A percentile compares a stretch with the other conserved stretches of the same genome.
phyloP scores from a whole-genome alignment of 768 basidiomycete genomes.

The Tulasnella sp. region DNA sequence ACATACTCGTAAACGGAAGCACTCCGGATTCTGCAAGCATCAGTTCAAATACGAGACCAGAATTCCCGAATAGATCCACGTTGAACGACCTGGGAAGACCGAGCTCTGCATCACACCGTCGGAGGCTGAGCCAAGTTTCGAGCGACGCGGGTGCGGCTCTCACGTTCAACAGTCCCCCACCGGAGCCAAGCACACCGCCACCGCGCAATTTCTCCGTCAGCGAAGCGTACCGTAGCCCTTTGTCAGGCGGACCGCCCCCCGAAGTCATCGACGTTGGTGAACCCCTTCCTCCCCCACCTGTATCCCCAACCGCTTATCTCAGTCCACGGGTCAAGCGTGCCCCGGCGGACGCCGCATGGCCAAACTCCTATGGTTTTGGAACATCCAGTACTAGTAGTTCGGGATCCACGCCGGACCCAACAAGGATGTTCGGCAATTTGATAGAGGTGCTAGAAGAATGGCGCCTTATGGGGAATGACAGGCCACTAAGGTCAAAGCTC shows the following conservation, averaged over 20 bases:
- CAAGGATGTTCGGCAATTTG: conserved; percentile 10
- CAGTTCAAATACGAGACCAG: background rate
- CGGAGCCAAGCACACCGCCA: background rate
- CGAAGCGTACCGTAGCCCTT: background rate
- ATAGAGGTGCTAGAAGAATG: conserved; percentile 14
- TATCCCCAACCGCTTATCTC: background rate
- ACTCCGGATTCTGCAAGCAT: background rate
- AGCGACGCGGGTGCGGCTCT: background rate
- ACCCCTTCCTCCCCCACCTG: background rate
- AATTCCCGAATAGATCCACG: background rate
- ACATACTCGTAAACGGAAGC: background rate
- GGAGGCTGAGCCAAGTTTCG: background rate
- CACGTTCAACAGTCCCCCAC: background rate
- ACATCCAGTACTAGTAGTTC: background rate
- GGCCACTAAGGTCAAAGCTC: background rate
- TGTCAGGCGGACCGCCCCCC: background rate
- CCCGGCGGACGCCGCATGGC: background rate
- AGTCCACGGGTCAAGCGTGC: background rate
- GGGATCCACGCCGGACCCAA: background rate
- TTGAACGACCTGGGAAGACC: background rate
- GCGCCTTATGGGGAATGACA: conserved; percentile 7
- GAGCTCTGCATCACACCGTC: background rate
- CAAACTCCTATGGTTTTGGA: background rate
- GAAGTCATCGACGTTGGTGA: background rate
- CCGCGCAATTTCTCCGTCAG: background rate